Evolutionary conservation across 768 basidiomycete species (phyloP).

Genomic region (Chlorophyllum brunneum): DNA sequence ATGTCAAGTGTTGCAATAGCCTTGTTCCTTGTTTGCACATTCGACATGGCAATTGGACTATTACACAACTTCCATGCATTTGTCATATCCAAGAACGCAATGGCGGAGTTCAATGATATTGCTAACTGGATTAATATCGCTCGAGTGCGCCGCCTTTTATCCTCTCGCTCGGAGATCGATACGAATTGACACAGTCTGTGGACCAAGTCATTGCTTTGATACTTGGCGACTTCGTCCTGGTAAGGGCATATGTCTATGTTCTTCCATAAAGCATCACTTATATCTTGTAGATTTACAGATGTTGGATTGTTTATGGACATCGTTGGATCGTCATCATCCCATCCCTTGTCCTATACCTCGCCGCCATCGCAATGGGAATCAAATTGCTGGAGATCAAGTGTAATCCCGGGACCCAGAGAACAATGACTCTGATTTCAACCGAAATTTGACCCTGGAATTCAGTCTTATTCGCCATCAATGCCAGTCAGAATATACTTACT

Average conservation of each 20-base stretch:
- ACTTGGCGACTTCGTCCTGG: slow-evolving; percentile 7
- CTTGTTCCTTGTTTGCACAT: slow-evolving; percentile 5
- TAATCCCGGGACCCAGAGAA: neutral
- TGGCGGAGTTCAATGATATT: neutral
- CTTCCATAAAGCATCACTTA: neutral
- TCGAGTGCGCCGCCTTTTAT: neutral
- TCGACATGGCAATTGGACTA: neutral
- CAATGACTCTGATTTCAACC: neutral
- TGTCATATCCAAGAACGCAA: neutral
- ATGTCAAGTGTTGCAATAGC: neutral
- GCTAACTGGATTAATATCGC: slow-evolving; percentile 4
- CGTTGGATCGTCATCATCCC: neutral
- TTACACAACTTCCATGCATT: slow-evolving; percentile 1
- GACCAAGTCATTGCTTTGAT: neutral
- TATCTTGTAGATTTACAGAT: neutral
- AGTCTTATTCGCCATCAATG: neutral
- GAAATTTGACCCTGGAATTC: neutral
- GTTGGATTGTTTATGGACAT: slow-evolving; percentile 5
- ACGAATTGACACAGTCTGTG: neutral
- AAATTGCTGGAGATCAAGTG: neutral
- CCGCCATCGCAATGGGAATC: neutral
- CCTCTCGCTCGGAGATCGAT: neutral
- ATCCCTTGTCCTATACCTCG: neutral
- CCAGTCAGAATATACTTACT: slow-evolving; percentile 6
- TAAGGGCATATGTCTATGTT: neutral